A percentile compares a stretch with the other conserved stretches of the same genome.
phyloP scores from a whole-genome alignment of 106 monocot species.

The Iris macrosiphon region DNA sequence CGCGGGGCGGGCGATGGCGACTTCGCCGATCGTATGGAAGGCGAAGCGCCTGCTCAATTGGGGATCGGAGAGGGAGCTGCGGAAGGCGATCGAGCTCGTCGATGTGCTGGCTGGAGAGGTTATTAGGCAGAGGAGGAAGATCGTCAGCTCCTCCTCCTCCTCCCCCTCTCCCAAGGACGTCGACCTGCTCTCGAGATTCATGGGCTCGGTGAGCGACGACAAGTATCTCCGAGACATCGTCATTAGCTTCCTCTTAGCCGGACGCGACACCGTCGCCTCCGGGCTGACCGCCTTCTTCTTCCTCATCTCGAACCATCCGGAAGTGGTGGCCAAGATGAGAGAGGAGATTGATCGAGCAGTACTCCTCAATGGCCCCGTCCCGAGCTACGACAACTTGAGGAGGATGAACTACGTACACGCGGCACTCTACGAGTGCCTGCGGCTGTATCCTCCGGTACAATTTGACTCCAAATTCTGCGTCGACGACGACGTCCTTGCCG shows the following conservation, averaged over 20 bases:
- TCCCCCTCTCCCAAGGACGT: background rate
- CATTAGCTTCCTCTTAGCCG: slow-evolving; percentile 52
- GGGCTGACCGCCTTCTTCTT: too few species aligned
- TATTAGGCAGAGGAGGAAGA: slow-evolving; percentile 28
- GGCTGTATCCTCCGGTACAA: slow-evolving; percentile 65
- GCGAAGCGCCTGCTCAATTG: slow-evolving; percentile 20
- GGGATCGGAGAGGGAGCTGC: too few species aligned
- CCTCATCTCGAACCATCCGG: too few species aligned
- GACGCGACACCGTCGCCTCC: too few species aligned
- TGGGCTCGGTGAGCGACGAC: slow-evolving; percentile 27
- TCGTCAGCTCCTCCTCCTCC: slow-evolving; percentile 3
- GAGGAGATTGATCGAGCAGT: too few species aligned
- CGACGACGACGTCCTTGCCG: slow-evolving; percentile 52
- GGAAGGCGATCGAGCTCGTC: slow-evolving; percentile 8
- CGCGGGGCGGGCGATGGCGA: slow-evolving; percentile 19
- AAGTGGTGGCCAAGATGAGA: too few species aligned
- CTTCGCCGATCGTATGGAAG: slow-evolving; percentile 24
- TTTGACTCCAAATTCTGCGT: slow-evolving; percentile 59
- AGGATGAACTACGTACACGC: slow-evolving; percentile 76
- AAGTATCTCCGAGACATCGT: slow-evolving; percentile 41
- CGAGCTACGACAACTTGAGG: too few species aligned
- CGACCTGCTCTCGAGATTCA: slow-evolving; percentile 42
- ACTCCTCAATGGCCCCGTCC: slow-evolving; percentile 40
- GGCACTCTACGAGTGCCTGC: slow-evolving; percentile 58
- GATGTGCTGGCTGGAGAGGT: slow-evolving; percentile 23